Conservation (phyloP, 108 stramenopile genomes). For the Conticribra weissflogii region DNA sequence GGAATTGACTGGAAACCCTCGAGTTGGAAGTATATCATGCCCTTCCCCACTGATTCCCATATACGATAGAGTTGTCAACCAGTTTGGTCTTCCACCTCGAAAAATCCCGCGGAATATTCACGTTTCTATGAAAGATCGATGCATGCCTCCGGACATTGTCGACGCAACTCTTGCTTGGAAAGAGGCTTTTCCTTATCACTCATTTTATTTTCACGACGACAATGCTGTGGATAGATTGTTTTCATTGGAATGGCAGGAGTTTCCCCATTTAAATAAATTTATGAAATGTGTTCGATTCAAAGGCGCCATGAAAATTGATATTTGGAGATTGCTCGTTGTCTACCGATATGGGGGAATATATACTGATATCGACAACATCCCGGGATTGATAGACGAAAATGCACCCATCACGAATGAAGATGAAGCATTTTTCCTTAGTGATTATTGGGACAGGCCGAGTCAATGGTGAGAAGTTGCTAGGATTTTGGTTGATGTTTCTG, state of each 20-base stretch:
- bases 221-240: constrained; percentile 60
- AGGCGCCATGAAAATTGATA: constrained; percentile 49
- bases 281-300: constrained; percentile 43
- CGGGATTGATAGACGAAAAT: constrained; percentile 16
- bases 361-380: constrained; percentile 32
- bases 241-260: constrained; percentile 34
- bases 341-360: constrained; percentile 47
- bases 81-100: not conserved
- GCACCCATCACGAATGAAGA: constrained; percentile 16
- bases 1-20: constrained; percentile 9
- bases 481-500: too few species aligned
- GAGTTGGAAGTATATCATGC: constrained; percentile 15
- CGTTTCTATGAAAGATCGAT: constrained; percentile 19
- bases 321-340: constrained; percentile 45
- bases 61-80: constrained; percentile 12
- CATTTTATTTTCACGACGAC: constrained; percentile 68
- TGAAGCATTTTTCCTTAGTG: constrained; percentile 30
- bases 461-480: too few species aligned
- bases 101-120: constrained; percentile 28
- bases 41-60: constrained; percentile 19
- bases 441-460: constrained; percentile 39
- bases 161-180: constrained; percentile 10
- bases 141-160: constrained; percentile 18
- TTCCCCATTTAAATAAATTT: constrained; percentile 43
- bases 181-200: constrained; percentile 48